A percentile compares a stretch with the other conserved stretches of the same genome.
These are phyloP conservation scores for Paramecium tetraurelia DNA, from an alignment of 73 alveolate genomes.

Conservation along the genomic window DNA sequence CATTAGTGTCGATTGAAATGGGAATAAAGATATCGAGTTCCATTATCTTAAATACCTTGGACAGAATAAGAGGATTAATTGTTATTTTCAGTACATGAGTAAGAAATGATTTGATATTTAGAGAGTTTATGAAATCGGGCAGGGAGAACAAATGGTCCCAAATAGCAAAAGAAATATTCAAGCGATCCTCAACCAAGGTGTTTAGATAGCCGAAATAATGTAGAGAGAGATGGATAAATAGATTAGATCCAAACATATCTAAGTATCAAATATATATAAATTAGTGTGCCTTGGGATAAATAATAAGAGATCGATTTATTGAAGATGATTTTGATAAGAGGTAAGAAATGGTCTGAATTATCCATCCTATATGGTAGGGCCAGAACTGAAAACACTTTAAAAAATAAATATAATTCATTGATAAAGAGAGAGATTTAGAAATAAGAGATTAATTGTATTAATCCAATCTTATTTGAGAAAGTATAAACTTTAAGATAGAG, in stretches of 20 bases:
- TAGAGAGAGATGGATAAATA: constrained; percentile 42
- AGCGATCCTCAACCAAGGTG: not conserved
- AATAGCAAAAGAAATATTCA: constrained; percentile 18
- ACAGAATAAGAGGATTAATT: constrained; percentile 21
- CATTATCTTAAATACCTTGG: constrained; percentile 37
- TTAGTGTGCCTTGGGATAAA: constrained; percentile 48
- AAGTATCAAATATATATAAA: not conserved
- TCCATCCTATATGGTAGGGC: constrained; percentile 3
- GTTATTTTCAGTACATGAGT: constrained; percentile 9
- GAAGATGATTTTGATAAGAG: constrained; percentile 14
- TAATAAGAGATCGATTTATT: constrained; percentile 10
- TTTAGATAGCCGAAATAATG: constrained; percentile 40
- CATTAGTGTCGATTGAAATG: constrained; percentile 39
- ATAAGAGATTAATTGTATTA: constrained; percentile 18
- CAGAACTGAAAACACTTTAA: constrained; percentile 3
- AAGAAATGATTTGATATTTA: not conserved
- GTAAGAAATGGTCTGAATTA: constrained; percentile 47
- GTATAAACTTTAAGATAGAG: not conserved
- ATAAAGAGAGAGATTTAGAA: not conserved
- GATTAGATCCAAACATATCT: constrained; percentile 16
- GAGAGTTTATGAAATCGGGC: not conserved
- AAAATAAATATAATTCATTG: constrained; percentile 42
- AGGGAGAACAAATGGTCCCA: constrained; percentile 36
- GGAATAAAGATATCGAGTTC: constrained; percentile 42
- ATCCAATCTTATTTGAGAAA: constrained; percentile 12